Evolutionary conservation across 129 eudicot genomes (phyloP).

Genomic region (Centella asiatica): DNA sequence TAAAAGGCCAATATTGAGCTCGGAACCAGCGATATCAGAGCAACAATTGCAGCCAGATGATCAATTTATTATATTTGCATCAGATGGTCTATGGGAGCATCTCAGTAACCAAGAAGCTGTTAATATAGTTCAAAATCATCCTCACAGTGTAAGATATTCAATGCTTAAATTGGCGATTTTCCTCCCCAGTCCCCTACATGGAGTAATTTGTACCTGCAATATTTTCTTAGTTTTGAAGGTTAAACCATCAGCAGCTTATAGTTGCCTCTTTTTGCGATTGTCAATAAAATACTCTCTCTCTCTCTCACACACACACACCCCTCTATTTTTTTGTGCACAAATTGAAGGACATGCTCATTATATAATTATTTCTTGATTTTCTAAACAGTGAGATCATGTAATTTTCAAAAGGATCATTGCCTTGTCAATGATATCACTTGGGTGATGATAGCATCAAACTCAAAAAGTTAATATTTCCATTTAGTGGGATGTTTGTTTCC

Average conservation of each 20-base stretch:
- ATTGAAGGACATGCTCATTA: too few species aligned
- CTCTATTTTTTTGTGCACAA: too few species aligned
- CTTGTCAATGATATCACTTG: background rate
- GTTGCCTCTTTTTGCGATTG: too few species aligned
- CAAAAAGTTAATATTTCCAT: background rate
- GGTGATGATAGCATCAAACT: background rate
- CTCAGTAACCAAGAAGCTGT: constrained; percentile 93
- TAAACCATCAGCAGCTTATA: background rate
- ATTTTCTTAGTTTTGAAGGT: background rate
- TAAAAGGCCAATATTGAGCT: constrained; percentile 76
- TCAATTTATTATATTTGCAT: constrained; percentile 90
- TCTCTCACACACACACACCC: too few species aligned
- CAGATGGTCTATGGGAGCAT: constrained; percentile 99
- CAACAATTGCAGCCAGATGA: constrained; percentile 77
- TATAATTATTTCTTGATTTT: too few species aligned
- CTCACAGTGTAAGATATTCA: constrained; percentile 48
- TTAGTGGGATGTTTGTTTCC: too few species aligned
- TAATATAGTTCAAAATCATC: constrained; percentile 73
- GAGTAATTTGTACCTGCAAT: background rate
- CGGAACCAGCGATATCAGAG: constrained; percentile 71
- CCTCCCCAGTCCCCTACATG: background rate
- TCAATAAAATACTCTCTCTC: background rate
- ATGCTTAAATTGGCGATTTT: background rate
- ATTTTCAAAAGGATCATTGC: background rate
- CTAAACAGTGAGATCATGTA: too few species aligned